A percentile compares a stretch with the other conserved stretches of the same genome.
phyloP scores from a whole-genome alignment of 2,329 filamentous ascomycete genomes.

The Aspergillus intermedius region DNA sequence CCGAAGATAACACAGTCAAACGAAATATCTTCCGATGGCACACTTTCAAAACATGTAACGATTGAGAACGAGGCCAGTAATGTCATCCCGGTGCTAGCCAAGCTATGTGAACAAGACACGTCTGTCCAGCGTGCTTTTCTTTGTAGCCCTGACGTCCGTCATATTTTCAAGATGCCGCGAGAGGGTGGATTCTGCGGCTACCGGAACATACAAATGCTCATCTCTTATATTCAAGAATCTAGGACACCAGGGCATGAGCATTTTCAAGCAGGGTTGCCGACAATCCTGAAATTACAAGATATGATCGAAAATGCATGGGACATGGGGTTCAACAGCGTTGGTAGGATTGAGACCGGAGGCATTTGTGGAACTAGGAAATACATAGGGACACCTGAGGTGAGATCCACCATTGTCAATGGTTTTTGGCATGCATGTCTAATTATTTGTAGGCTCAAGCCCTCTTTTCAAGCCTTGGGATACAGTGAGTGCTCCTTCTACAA shows the following conservation, averaged over 20 bases:
- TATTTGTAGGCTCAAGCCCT: constrained; percentile 66
- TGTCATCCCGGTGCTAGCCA: constrained; percentile 57
- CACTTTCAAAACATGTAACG: constrained; percentile 34
- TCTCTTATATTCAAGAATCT: constrained; percentile 66
- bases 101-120: constrained; percentile 59
- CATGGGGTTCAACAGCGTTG: constrained; percentile 67
- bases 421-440: constrained; percentile 6
- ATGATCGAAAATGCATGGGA: constrained; percentile 87
- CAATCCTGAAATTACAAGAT: constrained; percentile 76
- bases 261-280: constrained; percentile 60
- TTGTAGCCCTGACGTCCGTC: constrained; percentile 67
- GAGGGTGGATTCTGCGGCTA: constrained; percentile 95
- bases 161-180: constrained; percentile 72
- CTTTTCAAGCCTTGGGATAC: constrained; percentile 62
- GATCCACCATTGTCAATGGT: constrained; percentile 3
- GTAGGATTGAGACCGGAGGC: constrained; percentile 75
- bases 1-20: constrained; percentile 52
- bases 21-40: constrained; percentile 40
- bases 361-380: constrained; percentile 87
- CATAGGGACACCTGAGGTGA: constrained; percentile 84
- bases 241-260: constrained; percentile 51
- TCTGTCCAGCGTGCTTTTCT: constrained; percentile 67
- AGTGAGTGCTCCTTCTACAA: constrained; percentile 38
- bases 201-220: constrained; percentile 86
- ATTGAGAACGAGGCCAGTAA: constrained; percentile 46